Evolutionary conservation across 345 rosid genomes (phyloP), one percentile per base, ranked within the genome.

Genomic region (Hypericum androsaemum): DNA sequence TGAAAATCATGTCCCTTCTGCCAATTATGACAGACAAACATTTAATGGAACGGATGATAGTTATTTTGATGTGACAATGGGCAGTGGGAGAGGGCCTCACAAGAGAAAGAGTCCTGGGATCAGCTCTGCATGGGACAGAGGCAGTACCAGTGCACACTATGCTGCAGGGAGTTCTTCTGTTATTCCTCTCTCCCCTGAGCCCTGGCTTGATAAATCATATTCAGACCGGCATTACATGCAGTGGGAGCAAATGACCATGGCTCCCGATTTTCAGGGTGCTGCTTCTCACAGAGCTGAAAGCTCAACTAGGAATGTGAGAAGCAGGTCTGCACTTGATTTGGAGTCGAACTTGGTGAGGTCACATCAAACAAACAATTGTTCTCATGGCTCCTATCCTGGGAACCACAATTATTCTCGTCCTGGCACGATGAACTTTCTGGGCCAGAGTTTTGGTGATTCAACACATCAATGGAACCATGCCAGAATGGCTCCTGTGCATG

Each of bases 261-360:
- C 73, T 54, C 74, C 78, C 37, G 48, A 62, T 51, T 63, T 70
- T 44, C 69, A 73, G 61, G 70, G 77, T 63, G 78, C 76, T 61
- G 74, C 72, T 53, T 64, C 77, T 57, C 56, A 77, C 56, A 72
- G 83, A 69, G 80, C 76, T 50, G 95, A 89, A 65, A 64, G 78
- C 66, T 78, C 89, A 66, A 43, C 64, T 41, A 80, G 97, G 74
- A 86, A 81, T 64, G 88, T 86, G 58, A 74, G 97, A 56, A 89
- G 81, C 54, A 82, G 95, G 56, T 68, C 85, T 50, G 77, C 79
- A 35, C 50, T 75, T 66, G 83, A 80, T 74, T 61, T 74, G 60
- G 95, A 83, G 66, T 50, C 77, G 57, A 74, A 65, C 55, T 46
- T 69, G 48, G 68, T 63, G 43, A 69, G 82, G 65, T 67, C 69